phyloP scores from a whole-genome alignment of 768 basidiomycete species.

The Mrakia blollopis region DNA sequence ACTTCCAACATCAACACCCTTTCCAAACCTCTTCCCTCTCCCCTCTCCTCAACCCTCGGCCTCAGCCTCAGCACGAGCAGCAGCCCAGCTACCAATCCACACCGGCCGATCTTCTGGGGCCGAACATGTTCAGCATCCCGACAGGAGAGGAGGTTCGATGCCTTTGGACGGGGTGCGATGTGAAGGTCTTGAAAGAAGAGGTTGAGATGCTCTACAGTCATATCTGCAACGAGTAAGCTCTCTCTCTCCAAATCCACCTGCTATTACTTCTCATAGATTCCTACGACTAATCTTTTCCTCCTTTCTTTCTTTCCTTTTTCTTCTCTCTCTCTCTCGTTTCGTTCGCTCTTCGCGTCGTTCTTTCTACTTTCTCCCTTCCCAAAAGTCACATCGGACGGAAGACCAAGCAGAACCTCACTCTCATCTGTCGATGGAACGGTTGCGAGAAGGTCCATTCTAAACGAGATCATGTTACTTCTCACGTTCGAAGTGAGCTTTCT shows the following conservation, averaged over 20 bases:
- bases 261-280: not conserved
- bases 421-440: too few relatives aligned
- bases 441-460: too few relatives aligned
- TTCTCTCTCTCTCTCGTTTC: too few relatives aligned
- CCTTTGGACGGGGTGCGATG: slow-evolving; percentile 3
- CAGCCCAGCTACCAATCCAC: not conserved
- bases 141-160: slow-evolving; percentile 18
- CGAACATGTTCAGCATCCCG: not conserved
- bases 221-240: slow-evolving; percentile 67
- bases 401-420: too few relatives aligned
- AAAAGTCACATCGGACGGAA: too few relatives aligned
- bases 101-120: not conserved
- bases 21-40: not conserved
- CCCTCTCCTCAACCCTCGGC: not conserved
- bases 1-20: not conserved
- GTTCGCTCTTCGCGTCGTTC: too few relatives aligned
- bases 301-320: too few relatives aligned
- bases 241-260: too few relatives aligned
- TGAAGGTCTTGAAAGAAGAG: slow-evolving; percentile 45
- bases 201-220: slow-evolving; percentile 86
- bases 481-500: too few relatives aligned
- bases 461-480: too few relatives aligned
- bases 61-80: not conserved
- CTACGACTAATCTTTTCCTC: not conserved
- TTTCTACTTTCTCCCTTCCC: too few relatives aligned